A percentile compares a stretch with the other conserved stretches of the same genome.
phyloP scores from a whole-genome alignment of 768 basidiomycete genomes.

The Floccularia luteovirens region DNA sequence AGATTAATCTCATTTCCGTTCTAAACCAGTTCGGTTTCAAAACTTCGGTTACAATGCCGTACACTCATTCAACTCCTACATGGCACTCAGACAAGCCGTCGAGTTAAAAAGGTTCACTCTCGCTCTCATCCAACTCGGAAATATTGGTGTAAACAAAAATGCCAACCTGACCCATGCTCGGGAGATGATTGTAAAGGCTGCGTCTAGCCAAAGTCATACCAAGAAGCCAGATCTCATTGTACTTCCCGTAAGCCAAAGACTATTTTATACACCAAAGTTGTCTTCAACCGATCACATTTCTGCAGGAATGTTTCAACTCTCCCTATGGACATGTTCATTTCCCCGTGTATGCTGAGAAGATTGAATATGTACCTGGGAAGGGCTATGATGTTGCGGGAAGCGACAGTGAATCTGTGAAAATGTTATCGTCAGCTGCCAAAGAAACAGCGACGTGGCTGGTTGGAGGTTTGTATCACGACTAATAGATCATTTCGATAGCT shows the following conservation, averaged over 20 bases:
- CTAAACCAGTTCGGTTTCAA: no score
- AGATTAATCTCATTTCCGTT: no score
- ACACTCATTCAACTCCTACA: no score
- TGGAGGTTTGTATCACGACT: conserved; percentile 50
- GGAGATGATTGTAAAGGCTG: conserved; percentile 73
- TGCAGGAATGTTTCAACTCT: conserved; percentile 83
- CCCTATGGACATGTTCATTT: conserved; percentile 79
- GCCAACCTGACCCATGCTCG: conserved; percentile 80
- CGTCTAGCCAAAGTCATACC: conserved; percentile 27
- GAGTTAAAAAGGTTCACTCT: conserved; percentile 69
- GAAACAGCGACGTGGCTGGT: conserved; percentile 82
- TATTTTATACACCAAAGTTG: conserved; percentile 2
- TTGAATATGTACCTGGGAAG: conserved; percentile 52
- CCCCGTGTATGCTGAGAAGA: conserved; percentile 75
- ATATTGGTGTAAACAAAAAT: conserved; percentile 58
- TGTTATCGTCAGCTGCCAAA: conserved; percentile 77
- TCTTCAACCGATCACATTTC: conserved; percentile 1
- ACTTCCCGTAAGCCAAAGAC: conserved; percentile 52
- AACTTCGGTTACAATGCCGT: no score
- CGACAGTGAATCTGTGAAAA: conserved; percentile 69
- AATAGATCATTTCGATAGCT: neutral
- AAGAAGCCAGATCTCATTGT: conserved; percentile 78
- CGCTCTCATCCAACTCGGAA: conserved; percentile 87
- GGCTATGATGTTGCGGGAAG: conserved; percentile 48
- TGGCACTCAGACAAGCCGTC: no score